A percentile compares a stretch with the other conserved stretches of the same genome.
Conservation (phyloP, 441 rosid genomes). For the Brassica hybrid region DNA sequence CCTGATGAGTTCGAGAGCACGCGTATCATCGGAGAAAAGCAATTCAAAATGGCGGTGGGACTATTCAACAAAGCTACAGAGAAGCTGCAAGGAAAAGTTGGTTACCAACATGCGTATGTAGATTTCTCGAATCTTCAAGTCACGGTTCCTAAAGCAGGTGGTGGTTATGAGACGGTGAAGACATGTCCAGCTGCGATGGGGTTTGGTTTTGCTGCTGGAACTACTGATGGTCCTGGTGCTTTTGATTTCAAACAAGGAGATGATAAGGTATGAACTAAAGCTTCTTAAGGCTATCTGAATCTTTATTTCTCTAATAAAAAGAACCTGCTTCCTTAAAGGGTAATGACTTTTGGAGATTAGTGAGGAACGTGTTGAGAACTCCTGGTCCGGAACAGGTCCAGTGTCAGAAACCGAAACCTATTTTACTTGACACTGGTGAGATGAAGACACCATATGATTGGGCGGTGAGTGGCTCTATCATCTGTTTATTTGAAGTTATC, state of each 20-base stretch:
- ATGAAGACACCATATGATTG: slow-evolving; percentile 78
- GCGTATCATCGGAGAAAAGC: slow-evolving; percentile 69
- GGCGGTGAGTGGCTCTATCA: slow-evolving; percentile 57
- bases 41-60: slow-evolving; percentile 60
- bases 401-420: slow-evolving; percentile 76
- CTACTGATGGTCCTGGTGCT: slow-evolving; percentile 88
- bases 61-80: slow-evolving; percentile 63
- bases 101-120: slow-evolving; percentile 60
- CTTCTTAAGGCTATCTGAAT: slow-evolving; percentile 1
- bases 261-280: slow-evolving; percentile 48
- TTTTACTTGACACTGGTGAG: slow-evolving; percentile 83
- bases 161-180: slow-evolving; percentile 50
- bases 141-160: slow-evolving; percentile 53
- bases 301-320: background rate
- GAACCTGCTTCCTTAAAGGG: slow-evolving; percentile 49
- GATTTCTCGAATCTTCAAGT: slow-evolving; percentile 70
- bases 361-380: slow-evolving; percentile 60
- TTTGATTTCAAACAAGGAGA: slow-evolving; percentile 85
- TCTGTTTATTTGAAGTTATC: slow-evolving; percentile 2
- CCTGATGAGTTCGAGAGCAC: slow-evolving; percentile 84
- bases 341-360: slow-evolving; percentile 68
- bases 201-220: slow-evolving; percentile 80
- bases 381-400: slow-evolving; percentile 61
- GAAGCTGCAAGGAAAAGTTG: slow-evolving; percentile 57
- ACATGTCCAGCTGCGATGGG: slow-evolving; percentile 87